Base-by-base conservation (phyloP, 805 yeast species). In the Candida boidinii region DNA sequence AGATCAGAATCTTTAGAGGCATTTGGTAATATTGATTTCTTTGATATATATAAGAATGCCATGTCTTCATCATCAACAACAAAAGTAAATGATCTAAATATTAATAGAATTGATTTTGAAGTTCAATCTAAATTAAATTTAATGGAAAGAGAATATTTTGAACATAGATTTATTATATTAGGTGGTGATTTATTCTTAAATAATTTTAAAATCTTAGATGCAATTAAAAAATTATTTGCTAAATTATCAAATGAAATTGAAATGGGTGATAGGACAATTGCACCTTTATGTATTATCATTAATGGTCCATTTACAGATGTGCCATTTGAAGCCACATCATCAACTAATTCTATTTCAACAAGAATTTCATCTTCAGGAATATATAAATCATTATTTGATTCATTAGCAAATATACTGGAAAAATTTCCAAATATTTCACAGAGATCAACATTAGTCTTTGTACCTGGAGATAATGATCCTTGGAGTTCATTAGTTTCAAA, bases 391-490 rank as follows among this genome's bases (percentile, higher is more conserved):
- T 59, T 71, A 17, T 88, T 92, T 56, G 95, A 88, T 46, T 62
- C 74, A 3, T 62, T 92, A 12, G 90, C 94, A 0, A 62, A 66
- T 3, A 46, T 85, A 2, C 48, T 92, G 14, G 69, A 78, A 8
- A 64, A 68, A 30, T 82, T 62, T 44, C 81, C 85, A 0, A 49
- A 53, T 4, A 55, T 86, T 6, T 58, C 76, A 11, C 49, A 59
- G 7, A 49, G 58, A 6, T 66, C 81, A 19, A 76, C 79, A 32
- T 54, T 92, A 19, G 58, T 86, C 1, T 72, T 92, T 37, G 62
- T 90, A 1, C 96, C 97, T 0, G 97, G 98, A 1, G 73, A 75
- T 26, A 82, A 85, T 44, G 99, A 92, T 56, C 96, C 96, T 0
- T 92, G 97, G 96, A 77, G 78, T 23, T 73, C 92, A 1, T 64